Evolutionary conservation across 768 basidiomycete genomes (phyloP).

Genomic region (Auricularia heimuer): DNA sequence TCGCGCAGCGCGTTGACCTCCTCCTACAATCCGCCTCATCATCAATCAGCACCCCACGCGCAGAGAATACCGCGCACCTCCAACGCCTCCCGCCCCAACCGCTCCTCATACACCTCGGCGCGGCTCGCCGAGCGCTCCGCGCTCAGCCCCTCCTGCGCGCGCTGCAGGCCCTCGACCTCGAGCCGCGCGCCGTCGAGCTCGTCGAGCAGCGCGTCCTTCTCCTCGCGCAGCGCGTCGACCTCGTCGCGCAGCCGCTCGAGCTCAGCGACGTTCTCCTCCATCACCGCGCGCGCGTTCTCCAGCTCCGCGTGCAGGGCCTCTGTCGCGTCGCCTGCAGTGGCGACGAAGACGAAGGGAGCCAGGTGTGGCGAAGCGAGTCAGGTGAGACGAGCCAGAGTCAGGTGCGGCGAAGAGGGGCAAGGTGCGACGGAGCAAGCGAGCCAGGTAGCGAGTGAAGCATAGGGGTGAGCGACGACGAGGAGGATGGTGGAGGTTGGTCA

Average conservation of each 20-base stretch:
- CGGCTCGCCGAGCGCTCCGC: constrained; percentile 67
- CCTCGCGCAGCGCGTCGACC: constrained; percentile 51
- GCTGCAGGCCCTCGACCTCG: constrained; percentile 56
- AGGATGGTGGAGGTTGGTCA: neutral
- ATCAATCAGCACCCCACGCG: neutral
- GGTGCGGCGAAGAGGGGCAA: too few relatives aligned
- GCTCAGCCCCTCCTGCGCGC: constrained; percentile 50
- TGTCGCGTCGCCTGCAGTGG: constrained; percentile 36
- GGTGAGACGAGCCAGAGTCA: too few relatives aligned
- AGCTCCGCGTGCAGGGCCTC: constrained; percentile 59
- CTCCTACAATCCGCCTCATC: constrained; percentile 23
- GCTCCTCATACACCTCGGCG: constrained; percentile 57
- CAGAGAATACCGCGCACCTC: constrained; percentile 24
- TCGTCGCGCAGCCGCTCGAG: constrained; percentile 62
- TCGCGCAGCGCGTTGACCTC: constrained; percentile 65
- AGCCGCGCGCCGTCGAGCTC: constrained; percentile 52
- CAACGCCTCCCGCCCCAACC: constrained; percentile 67
- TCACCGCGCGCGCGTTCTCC: constrained; percentile 53
- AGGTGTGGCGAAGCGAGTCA: too few relatives aligned
- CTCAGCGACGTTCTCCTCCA: constrained; percentile 80
- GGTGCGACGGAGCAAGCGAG: too few relatives aligned
- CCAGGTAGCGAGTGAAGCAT: too few relatives aligned
- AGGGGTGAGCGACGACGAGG: neutral
- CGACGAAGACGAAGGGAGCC: neutral
- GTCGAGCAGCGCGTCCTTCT: constrained; percentile 60